Percentiles rank a stretch among this genome's conserved stretches.
Evolutionary conservation across 768 basidiomycete species (phyloP).

Genomic region (Hemileccinum impolitum): DNA sequence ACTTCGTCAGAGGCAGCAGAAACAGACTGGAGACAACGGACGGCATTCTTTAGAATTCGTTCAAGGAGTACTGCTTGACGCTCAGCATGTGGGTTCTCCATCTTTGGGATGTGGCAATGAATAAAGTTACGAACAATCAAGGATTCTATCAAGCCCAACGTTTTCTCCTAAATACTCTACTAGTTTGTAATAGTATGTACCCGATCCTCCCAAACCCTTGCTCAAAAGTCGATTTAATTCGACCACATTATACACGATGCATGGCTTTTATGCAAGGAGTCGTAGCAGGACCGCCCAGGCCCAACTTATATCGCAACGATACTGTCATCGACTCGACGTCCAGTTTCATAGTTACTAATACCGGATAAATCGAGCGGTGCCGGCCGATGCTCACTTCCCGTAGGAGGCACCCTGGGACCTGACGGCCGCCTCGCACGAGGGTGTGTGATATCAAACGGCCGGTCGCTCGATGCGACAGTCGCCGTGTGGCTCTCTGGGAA

Average conservation of each 20-base stretch:
- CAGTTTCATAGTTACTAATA: slow-evolving; percentile 9
- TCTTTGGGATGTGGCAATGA: no score
- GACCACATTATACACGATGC: background rate
- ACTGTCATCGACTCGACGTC: background rate
- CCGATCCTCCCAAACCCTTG: slow-evolving; percentile 19
- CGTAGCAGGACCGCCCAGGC: slow-evolving; percentile 11
- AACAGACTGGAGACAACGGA: slow-evolving; percentile 38
- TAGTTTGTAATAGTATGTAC: background rate
- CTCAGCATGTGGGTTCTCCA: slow-evolving; percentile 36
- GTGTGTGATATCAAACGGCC: slow-evolving; percentile 3
- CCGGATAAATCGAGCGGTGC: slow-evolving; percentile 17
- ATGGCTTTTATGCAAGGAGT: slow-evolving; percentile 1
- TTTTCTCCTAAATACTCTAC: no score
- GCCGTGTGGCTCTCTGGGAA: slow-evolving; percentile 17
- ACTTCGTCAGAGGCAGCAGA: background rate
- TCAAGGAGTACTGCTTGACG: slow-evolving; percentile 88
- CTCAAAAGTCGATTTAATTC: background rate
- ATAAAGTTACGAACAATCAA: no score
- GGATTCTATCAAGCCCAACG: no score
- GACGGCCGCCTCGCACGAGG: slow-evolving; percentile 32
- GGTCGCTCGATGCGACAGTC: slow-evolving; percentile 6
- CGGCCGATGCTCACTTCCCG: slow-evolving; percentile 17
- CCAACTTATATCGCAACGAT: background rate
- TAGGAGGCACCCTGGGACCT: slow-evolving; percentile 27
- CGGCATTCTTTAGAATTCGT: slow-evolving; percentile 87